Evolutionary conservation across 441 rosid genomes (phyloP).

Genomic region (Dalechampia spathulata): DNA sequence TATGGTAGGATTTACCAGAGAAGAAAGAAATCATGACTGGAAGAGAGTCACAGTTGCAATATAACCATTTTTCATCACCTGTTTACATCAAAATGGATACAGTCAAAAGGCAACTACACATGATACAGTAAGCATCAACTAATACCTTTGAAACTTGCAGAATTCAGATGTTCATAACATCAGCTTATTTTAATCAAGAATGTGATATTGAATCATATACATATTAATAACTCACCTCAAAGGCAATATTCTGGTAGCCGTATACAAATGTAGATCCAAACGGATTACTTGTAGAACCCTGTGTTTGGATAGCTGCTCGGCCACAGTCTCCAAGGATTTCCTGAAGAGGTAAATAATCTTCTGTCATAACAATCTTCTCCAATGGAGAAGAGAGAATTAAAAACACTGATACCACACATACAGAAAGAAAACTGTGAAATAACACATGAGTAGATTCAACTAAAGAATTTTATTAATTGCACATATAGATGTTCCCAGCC

Average conservation of each 20-base stretch:
- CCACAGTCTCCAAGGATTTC: conserved; percentile 97
- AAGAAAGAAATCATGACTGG: conserved; percentile 47
- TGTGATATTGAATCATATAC: not conserved
- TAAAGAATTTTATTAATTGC: not conserved
- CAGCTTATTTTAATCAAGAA: not conserved
- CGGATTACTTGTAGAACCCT: conserved; percentile 92
- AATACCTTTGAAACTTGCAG: not conserved
- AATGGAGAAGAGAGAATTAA: not conserved
- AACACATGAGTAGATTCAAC: not conserved
- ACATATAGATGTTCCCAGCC: not conserved
- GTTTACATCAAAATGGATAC: conserved; percentile 13
- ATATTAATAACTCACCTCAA: conserved; percentile 53
- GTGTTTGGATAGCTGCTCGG: conserved; percentile 96
- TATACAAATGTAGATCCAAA: conserved; percentile 95
- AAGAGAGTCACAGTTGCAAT: conserved; percentile 88
- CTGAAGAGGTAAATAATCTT: conserved; percentile 27
- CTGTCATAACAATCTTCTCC: conserved; percentile 7
- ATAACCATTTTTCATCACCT: conserved; percentile 97
- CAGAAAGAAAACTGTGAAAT: not conserved
- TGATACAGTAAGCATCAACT: not conserved
- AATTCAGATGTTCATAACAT: not conserved
- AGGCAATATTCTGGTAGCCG: conserved; percentile 90
- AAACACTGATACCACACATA: not conserved
- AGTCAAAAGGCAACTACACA: not conserved
- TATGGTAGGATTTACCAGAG: conserved; percentile 17